Evolutionary conservation across 2,329 filamentous ascomycete species (phyloP).

Genomic region (Fusarium praegraminearum): DNA sequence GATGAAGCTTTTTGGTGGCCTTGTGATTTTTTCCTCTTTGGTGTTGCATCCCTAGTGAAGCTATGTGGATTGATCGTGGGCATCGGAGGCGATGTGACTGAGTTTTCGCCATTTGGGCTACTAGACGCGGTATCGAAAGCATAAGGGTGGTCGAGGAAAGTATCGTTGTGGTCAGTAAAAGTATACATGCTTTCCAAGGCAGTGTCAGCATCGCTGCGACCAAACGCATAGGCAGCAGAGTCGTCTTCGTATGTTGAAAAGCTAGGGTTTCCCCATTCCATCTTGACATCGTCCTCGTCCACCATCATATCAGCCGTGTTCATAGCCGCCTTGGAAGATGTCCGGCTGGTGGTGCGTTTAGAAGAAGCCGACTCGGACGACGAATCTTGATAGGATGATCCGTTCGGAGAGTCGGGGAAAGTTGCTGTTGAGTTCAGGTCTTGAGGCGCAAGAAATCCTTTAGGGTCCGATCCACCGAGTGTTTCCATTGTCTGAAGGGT

Average conservation of each 20-base stretch:
- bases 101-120: conserved; percentile 58
- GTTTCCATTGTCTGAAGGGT: conserved; percentile 52
- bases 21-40: conserved; percentile 43
- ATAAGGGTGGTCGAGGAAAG: conserved; percentile 63
- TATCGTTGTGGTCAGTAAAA: conserved; percentile 55
- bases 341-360: conserved; percentile 61
- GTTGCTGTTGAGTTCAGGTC: conserved; percentile 55
- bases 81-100: conserved; percentile 60
- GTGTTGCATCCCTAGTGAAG: conserved; percentile 46
- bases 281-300: conserved; percentile 56
- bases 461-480: conserved; percentile 49
- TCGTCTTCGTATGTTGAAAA: conserved; percentile 56
- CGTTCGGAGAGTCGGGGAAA: conserved; percentile 56
- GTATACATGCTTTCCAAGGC: conserved; percentile 48
- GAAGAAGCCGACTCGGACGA: conserved; percentile 65
- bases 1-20: conserved; percentile 52
- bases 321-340: conserved; percentile 59
- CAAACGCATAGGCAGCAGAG: conserved; percentile 52
- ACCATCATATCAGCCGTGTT: conserved; percentile 59
- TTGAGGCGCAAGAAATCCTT: conserved; percentile 51
- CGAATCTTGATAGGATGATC: conserved; percentile 61
- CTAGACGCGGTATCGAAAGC: conserved; percentile 70
- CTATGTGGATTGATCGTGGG: conserved; percentile 55
- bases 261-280: conserved; percentile 58
- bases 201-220: conserved; percentile 44